A percentile compares a stretch with the other conserved stretches of the same genome.
phyloP scores from a whole-genome alignment of 192 early-diverging fungal genomes.

The Chytriomyces sp. region DNA sequence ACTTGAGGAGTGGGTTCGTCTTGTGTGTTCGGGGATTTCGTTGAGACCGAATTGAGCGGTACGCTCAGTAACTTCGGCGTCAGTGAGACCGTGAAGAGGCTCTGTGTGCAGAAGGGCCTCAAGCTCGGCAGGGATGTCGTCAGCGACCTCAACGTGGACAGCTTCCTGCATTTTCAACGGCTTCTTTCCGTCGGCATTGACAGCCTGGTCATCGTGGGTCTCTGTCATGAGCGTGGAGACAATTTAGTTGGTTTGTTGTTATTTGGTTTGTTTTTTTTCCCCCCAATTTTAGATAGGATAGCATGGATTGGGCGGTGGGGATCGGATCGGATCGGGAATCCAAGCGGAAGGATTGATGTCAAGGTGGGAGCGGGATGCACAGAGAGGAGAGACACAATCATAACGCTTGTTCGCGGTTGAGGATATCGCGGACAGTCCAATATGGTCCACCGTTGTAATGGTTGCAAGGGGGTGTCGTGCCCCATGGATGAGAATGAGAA shows the following conservation, averaged over 20 bases:
- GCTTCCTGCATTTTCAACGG: constrained; percentile 10
- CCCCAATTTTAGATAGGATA: not conserved
- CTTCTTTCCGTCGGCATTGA: constrained; percentile 15
- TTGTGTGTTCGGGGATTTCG: constrained; percentile 76
- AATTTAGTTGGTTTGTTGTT: not conserved
- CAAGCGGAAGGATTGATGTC: not conserved
- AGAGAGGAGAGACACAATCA: too few relatives aligned
- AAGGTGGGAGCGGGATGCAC: not conserved
- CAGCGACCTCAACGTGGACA: constrained; percentile 48
- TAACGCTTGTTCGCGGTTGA: too few relatives aligned
- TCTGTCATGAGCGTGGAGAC: not conserved
- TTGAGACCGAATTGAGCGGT: constrained; percentile 76
- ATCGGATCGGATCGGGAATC: too few relatives aligned
- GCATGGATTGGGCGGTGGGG: not conserved
- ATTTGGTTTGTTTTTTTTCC: not conserved
- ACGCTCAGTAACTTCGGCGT: constrained; percentile 74
- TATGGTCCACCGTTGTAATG: too few relatives aligned
- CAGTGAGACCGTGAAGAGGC: constrained; percentile 71
- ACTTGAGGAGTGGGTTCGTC: constrained; percentile 83
- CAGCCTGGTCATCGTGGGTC: not conserved
- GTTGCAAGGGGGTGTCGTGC: too few relatives aligned
- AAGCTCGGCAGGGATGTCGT: constrained; percentile 43
- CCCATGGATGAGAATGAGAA: too few relatives aligned
- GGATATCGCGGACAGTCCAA: too few relatives aligned
- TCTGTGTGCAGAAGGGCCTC: constrained; percentile 71